Percentiles rank a stretch among this genome's conserved stretches.
Conservation (phyloP, 2,329 filamentous ascomycete species). For the Hypomyces perniciosus region DNA sequence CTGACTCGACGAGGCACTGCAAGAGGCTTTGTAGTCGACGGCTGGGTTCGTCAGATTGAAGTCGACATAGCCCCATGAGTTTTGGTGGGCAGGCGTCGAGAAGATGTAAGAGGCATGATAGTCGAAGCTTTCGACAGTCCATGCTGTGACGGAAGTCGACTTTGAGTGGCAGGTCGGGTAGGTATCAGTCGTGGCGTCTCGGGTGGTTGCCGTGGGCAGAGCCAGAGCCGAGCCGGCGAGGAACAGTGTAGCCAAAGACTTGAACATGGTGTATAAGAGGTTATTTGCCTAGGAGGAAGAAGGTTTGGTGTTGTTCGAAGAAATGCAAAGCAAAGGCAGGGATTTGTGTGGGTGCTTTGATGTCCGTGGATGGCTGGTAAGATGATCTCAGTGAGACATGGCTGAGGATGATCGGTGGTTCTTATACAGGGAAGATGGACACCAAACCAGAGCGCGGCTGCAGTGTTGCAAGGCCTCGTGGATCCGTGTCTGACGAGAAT, state of each 20-base stretch:
- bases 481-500: neutral
- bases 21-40: conserved; percentile 31
- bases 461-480: neutral
- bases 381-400: neutral
- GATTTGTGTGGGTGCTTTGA: neutral
- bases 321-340: neutral
- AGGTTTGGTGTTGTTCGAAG: neutral
- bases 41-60: conserved; percentile 46
- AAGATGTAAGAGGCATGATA: conserved; percentile 45
- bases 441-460: neutral
- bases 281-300: neutral
- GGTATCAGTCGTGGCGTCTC: neutral
- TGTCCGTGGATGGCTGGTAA: neutral
- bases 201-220: conserved; percentile 14
- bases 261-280: conserved; percentile 14
- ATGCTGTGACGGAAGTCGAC: conserved; percentile 22
- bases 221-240: conserved; percentile 21
- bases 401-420: neutral
- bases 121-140: conserved; percentile 40
- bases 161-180: conserved; percentile 16
- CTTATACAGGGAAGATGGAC: conserved; percentile 1
- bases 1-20: conserved; percentile 36
- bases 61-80: conserved; percentile 39
- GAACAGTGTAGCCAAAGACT: conserved; percentile 17
- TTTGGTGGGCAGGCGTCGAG: conserved; percentile 46